Evolutionary conservation across 768 basidiomycete species (phyloP).

Genomic region (Crepidotus variabilis): DNA sequence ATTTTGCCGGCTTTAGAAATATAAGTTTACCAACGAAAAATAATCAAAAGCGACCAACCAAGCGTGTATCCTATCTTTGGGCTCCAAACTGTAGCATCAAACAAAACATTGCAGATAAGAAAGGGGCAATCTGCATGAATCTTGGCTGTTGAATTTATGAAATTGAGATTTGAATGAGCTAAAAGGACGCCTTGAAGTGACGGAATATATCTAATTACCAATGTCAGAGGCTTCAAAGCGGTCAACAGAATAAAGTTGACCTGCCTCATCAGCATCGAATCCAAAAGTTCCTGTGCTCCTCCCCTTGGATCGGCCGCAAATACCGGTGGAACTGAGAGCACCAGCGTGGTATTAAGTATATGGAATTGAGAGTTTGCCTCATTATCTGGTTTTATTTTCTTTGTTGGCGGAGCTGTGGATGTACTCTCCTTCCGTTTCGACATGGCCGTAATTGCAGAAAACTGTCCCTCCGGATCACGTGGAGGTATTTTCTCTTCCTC

Average conservation of each 20-base stretch:
- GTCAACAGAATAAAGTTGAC: conserved; percentile 15
- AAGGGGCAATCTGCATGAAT: conserved; percentile 86
- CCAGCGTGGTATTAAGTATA: conserved; percentile 59
- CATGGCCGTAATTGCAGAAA: conserved; percentile 16
- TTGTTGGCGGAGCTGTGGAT: conserved; percentile 20
- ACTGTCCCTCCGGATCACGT: conserved; percentile 1
- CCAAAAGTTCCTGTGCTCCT: conserved; percentile 86
- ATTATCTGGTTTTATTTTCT: conserved; percentile 37
- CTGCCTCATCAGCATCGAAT: conserved; percentile 94
- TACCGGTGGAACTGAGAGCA: conserved; percentile 75
- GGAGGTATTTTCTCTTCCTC: conserved; percentile 2
- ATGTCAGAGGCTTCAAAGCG: background rate
- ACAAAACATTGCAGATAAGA: conserved; percentile 66
- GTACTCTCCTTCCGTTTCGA: conserved; percentile 16
- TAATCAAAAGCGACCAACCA: conserved; percentile 39
- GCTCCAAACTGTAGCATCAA: conserved; percentile 88
- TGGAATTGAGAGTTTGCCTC: conserved; percentile 47
- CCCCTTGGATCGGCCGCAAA: conserved; percentile 68
- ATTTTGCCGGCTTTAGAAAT: conserved; percentile 68
- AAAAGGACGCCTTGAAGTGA: conserved; percentile 85
- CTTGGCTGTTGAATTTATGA: conserved; percentile 58
- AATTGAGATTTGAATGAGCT: conserved; percentile 75
- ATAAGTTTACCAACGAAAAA: conserved; percentile 3
- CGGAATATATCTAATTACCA: conserved; percentile 68
- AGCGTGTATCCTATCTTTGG: conserved; percentile 80